A percentile compares a stretch with the other conserved stretches of the same genome.
phyloP scores from a whole-genome alignment of 495 filamentous ascomycete genomes.

The Annulohypoxylon maeteangense region DNA sequence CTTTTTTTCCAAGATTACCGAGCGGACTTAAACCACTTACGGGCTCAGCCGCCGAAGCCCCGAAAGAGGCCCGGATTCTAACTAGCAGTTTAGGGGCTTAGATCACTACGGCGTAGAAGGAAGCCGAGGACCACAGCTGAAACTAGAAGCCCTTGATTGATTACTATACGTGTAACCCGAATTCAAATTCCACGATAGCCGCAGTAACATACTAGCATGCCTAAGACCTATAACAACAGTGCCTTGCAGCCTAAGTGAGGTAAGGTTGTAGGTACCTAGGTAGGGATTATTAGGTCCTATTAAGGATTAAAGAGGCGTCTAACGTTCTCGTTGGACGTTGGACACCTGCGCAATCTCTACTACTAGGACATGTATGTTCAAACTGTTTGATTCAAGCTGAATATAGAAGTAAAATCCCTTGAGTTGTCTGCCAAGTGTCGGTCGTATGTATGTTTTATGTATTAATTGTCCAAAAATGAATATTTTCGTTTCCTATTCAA shows the following conservation, averaged over 20 bases:
- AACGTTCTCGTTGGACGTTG: background rate
- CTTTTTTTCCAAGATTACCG: background rate
- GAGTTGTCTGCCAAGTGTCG: conserved; percentile 18
- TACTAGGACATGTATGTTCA: background rate
- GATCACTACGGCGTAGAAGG: conserved; percentile 24
- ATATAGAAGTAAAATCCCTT: background rate
- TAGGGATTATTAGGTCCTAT: conserved; percentile 1
- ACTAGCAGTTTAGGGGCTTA: background rate
- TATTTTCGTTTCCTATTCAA: conserved; percentile 3
- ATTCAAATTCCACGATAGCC: conserved; percentile 39
- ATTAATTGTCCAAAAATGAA: background rate
- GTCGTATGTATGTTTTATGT: conserved; percentile 5
- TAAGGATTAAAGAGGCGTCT: background rate
- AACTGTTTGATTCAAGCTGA: conserved; percentile 6
- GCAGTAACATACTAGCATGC: conserved; percentile 14
- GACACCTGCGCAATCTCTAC: background rate
- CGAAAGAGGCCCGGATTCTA: conserved; percentile 9
- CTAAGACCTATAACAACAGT: conserved; percentile 2
- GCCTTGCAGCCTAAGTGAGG: conserved; percentile 27
- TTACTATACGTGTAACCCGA: conserved; percentile 34
- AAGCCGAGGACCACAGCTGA: conserved; percentile 32
- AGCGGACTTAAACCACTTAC: background rate
- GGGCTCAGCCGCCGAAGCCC: conserved; percentile 17
- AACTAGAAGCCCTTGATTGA: conserved; percentile 6
- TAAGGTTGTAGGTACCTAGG: background rate